Base-by-base conservation (phyloP, 305 asterid genomes). In the Fraxinus sp. region DNA sequence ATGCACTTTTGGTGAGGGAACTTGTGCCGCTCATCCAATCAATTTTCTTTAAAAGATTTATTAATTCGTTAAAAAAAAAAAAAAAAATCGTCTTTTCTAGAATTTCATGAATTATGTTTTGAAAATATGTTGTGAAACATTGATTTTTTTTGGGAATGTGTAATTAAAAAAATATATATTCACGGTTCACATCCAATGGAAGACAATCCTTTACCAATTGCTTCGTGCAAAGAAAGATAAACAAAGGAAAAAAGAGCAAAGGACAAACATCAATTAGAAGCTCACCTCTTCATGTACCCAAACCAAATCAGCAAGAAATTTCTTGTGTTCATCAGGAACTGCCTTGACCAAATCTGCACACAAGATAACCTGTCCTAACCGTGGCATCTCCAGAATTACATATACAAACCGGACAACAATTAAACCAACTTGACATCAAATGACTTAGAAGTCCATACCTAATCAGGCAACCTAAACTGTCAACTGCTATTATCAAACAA, bases 231-330 rank as follows among this genome's bases (percentile, higher is more conserved):
- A 35, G 10, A 66, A 24, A 66, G 7, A 39, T 10, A 30, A 35
- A 43, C 4, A 5, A 68, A 9, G 46, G 20, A 33, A 35, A 72
- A 36, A 72, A 7, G 30, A 68, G 37, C 41, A 36, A 36, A 36
- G 41, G 41, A 36, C 41, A 36, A 36, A 36, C 41, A 36, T 36
- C 52, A 81, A 22, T 13, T 62, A 46, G 68, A 46, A 22, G 32
- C 68, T 79, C 57, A 93, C 97, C 97, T 96, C 97, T 86, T 94
- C 97, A 68, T 93, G 99, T 22, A 94, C 91, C 97, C 99, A 96
- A 77, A 94, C 97, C 88, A 94, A 88, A 87, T 90, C 91, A 64
- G 97, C 91, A 77, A 96, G 91, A 89, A 94, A 96, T 70, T 88
- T 94, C 87, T 93, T 96, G 91, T 96, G 99, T 83, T 89, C 93